phyloP scores from a whole-genome alignment of 345 rosid species.

The Nasturtium officinale region DNA sequence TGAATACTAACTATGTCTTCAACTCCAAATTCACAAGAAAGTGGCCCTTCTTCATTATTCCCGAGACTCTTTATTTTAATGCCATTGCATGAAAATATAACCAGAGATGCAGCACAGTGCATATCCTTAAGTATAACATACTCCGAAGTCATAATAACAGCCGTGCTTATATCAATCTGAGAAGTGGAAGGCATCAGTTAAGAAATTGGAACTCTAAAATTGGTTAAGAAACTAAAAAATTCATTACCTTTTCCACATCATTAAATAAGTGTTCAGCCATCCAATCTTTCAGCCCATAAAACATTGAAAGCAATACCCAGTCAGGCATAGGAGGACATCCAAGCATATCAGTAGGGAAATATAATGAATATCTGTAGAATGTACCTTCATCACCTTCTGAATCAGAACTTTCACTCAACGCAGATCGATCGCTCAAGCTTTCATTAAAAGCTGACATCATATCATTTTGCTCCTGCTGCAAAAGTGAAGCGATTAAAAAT shows the following conservation, averaged over 20 bases:
- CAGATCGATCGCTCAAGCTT: slow-evolving; percentile 54
- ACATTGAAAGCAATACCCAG: slow-evolving; percentile 20
- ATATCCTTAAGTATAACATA: slow-evolving; percentile 56
- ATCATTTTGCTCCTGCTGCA: slow-evolving; percentile 59
- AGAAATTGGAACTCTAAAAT: slow-evolving; percentile 28
- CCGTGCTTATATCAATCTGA: slow-evolving; percentile 56
- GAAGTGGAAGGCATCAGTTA: slow-evolving; percentile 38
- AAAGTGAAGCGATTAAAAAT: slow-evolving; percentile 20
- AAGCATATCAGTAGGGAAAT: slow-evolving; percentile 17
- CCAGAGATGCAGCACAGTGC: slow-evolving; percentile 49
- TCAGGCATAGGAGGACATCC: slow-evolving; percentile 39
- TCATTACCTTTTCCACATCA: slow-evolving; percentile 56
- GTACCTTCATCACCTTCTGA: slow-evolving; percentile 52
- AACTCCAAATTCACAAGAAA: slow-evolving; percentile 57
- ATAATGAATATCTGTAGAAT: slow-evolving; percentile 16
- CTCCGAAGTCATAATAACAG: slow-evolving; percentile 58
- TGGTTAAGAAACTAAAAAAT: slow-evolving; percentile 21
- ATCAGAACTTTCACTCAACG: slow-evolving; percentile 57
- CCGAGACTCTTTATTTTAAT: slow-evolving; percentile 53
- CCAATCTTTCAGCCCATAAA: slow-evolving; percentile 39
- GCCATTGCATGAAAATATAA: slow-evolving; percentile 60
- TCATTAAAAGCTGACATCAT: slow-evolving; percentile 56
- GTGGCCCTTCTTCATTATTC: slow-evolving; percentile 46
- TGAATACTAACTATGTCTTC: slow-evolving; percentile 71
- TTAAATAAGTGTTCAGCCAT: slow-evolving; percentile 38